phyloP scores from a whole-genome alignment of 176 grass and related monocot genomes.

The Rhynchospora breviuscula region DNA sequence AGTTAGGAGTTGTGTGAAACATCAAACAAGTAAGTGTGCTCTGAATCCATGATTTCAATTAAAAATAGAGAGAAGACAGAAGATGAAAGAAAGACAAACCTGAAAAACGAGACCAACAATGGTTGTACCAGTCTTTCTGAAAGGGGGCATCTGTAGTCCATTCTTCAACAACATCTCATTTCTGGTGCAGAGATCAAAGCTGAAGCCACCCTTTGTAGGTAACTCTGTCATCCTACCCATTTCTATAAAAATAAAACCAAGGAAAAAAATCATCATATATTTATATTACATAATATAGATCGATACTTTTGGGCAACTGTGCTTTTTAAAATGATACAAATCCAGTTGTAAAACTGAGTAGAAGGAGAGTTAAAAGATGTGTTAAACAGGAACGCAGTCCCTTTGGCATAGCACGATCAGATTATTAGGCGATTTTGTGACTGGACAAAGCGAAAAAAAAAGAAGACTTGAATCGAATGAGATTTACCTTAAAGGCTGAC shows the following conservation, averaged over 20 bases:
- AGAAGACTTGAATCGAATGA: too few relatives aligned
- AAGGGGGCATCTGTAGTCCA: slow-evolving; percentile 49
- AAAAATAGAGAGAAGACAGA: not conserved
- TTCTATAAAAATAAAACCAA: slow-evolving; percentile 37
- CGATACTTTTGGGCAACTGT: not conserved
- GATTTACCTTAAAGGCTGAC: too few relatives aligned
- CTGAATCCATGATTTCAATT: not conserved
- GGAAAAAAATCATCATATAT: too few relatives aligned
- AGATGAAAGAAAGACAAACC: slow-evolving; percentile 23
- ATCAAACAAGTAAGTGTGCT: not conserved
- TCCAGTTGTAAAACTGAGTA: too few relatives aligned
- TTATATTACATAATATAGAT: not conserved
- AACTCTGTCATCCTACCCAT: slow-evolving; percentile 57
- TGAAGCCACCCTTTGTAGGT: slow-evolving; percentile 79
- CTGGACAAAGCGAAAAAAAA: too few relatives aligned
- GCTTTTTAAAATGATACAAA: too few relatives aligned
- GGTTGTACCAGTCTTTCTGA: slow-evolving; percentile 86
- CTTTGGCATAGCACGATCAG: too few relatives aligned
- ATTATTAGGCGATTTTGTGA: too few relatives aligned
- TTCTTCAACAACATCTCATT: slow-evolving; percentile 63
- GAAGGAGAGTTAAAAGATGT: too few relatives aligned
- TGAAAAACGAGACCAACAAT: slow-evolving; percentile 85
- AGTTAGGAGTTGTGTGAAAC: not conserved
- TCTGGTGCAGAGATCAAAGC: slow-evolving; percentile 60
- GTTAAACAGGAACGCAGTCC: too few relatives aligned